Evolutionary conservation across 768 basidiomycete species (phyloP), one percentile per base, ranked within the genome.

Genomic region (Steccherinum ochraceum): DNA sequence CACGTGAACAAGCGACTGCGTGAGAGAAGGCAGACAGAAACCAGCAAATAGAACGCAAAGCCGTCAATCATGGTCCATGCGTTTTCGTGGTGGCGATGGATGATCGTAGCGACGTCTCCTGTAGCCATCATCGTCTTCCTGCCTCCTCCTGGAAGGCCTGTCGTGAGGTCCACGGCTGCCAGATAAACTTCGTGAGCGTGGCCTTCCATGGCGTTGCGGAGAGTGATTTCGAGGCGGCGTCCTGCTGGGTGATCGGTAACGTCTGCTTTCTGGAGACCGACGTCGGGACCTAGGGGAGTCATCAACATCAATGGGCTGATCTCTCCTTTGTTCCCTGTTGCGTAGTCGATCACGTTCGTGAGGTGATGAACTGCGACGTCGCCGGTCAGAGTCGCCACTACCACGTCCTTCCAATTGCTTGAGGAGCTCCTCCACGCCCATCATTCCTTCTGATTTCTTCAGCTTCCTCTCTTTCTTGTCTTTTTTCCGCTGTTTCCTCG

Each of bases 401-500:
- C n/a, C n/a, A 12, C 50, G 48, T 16, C 65, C 67, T 35, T 72
- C 75, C 44, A 86, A 64, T 40, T 68, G 75, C 54, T 65, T 78
- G 54, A 89, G 64, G 49, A 89, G 59, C n/a, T 76, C 76, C 62
- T 89, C 83, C 4, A 87, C 86, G 16, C 75, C 86, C 57, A 70
- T 77, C 60, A 85, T 60, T 0, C 77, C 85, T 12, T 77, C 79
- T 16, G 84, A 85, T 58, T 81, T 84, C 52, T 66, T 63, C 21
- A 58, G 61, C 56, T 83, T 84, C 56, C 71, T 74, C 44, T 70
- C 69, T 61, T 78, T 90, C 64, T 79, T 88, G 66, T 79, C 81
- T 58, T 74, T 80, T 67, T 83, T 93, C 52, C 78, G 76, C 42
- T 83, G 87, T 66, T 88, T 93, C 51, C 89, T 70, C 3, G 78